Evolutionary conservation across 148 eudicot species (phyloP).

Genomic region (Vaccinium myrtillus): DNA sequence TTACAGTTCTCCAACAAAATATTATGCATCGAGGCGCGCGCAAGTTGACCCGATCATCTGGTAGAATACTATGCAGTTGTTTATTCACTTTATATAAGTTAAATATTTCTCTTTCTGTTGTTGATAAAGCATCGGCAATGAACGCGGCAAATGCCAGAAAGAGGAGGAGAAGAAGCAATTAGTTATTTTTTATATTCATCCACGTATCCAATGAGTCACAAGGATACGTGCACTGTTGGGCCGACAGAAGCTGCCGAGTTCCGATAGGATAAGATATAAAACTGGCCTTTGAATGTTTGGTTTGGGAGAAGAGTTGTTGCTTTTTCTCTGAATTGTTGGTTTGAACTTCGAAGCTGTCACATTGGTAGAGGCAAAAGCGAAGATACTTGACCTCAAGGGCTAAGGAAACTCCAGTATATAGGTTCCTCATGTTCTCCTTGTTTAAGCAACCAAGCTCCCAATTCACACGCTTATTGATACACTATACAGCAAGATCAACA

Average conservation of each 20-base stretch:
- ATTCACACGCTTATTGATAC: background rate
- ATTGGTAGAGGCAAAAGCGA: background rate
- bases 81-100: background rate
- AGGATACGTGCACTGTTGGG: background rate
- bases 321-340: slow-evolving; percentile 1
- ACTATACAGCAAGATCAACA: background rate
- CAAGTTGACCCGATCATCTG: no score
- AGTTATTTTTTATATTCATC: background rate
- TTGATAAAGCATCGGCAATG: background rate
- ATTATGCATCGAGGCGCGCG: background rate
- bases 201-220: background rate
- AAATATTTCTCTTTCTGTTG: background rate
- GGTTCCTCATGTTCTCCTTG: background rate
- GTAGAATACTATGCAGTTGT: background rate
- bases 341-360: background rate
- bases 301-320: background rate
- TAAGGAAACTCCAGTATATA: background rate
- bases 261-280: background rate
- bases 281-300: background rate
- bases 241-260: background rate
- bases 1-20: background rate
- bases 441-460: background rate
- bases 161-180: background rate
- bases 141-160: background rate
- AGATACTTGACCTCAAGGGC: background rate